These are phyloP conservation scores for Podila epicladia DNA, from an alignment of 192 early-diverging fungal species.

Conservation along the genomic window DNA sequence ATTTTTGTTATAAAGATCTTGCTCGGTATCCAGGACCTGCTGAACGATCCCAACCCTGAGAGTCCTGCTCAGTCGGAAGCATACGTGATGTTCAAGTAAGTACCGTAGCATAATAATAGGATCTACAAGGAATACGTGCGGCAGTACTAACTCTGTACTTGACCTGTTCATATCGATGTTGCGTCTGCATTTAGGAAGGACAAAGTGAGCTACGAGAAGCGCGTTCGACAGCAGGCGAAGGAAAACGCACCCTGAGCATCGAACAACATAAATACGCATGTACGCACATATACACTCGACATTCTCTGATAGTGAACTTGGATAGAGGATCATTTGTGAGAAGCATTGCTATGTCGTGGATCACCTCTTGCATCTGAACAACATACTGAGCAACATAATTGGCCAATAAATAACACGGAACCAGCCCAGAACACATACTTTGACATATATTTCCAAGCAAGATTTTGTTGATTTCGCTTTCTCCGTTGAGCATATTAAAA, in stretches of 20 bases:
- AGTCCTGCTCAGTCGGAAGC: slow-evolving; percentile 90
- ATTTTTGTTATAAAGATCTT: slow-evolving; percentile 70
- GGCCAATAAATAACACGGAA: no score
- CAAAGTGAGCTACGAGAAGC: slow-evolving; percentile 61
- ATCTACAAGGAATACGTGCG: no score
- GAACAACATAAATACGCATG: neutral
- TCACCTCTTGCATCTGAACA: neutral
- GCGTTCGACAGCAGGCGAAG: slow-evolving; percentile 68
- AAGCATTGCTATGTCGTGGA: neutral
- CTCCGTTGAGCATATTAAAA: no score
- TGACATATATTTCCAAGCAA: no score
- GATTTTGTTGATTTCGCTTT: no score
- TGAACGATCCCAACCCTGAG: slow-evolving; percentile 91
- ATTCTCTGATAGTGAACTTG: no score
- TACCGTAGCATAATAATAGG: slow-evolving; percentile 10
- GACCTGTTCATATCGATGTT: slow-evolving; percentile 2
- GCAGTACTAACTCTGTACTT: neutral
- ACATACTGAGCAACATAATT: no score
- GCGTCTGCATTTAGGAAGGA: slow-evolving; percentile 49
- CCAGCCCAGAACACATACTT: no score
- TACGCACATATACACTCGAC: no score
- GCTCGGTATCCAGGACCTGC: slow-evolving; percentile 90
- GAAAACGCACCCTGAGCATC: slow-evolving; percentile 39
- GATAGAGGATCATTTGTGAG: no score
- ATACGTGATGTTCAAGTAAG: slow-evolving; percentile 77